These are phyloP conservation scores for Dysphania ambrosioides DNA, from an alignment of 148 eudicot genomes.

Conservation along the genomic window DNA sequence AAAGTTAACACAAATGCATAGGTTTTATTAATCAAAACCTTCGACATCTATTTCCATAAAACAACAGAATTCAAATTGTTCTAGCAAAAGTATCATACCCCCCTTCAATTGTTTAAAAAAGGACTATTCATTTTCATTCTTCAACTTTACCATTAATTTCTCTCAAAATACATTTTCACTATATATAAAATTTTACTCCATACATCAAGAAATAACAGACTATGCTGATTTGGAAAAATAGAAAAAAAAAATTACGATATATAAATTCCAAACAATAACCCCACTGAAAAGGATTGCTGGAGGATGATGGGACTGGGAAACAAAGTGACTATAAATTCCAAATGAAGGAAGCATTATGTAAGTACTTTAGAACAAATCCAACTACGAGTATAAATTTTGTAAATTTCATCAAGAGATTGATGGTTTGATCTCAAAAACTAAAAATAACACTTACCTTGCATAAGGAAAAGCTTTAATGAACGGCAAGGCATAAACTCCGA, in stretches of 20 bases:
- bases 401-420: background rate
- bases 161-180: background rate
- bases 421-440: background rate
- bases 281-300: background rate
- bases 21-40: background rate
- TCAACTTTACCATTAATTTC: background rate
- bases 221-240: background rate
- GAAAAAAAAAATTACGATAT: too few relatives aligned
- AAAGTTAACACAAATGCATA: conserved; percentile 2
- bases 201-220: background rate
- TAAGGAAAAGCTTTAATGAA: too few relatives aligned
- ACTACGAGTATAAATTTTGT: background rate
- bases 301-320: background rate
- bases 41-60: background rate
- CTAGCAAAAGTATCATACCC: background rate
- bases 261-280: background rate
- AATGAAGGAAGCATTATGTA: background rate
- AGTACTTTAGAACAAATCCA: background rate
- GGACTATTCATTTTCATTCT: background rate
- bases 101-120: background rate
- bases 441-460: background rate
- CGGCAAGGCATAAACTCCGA: too few relatives aligned
- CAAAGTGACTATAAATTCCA: background rate
- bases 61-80: background rate
- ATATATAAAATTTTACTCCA: background rate